Conservation (phyloP, 345 rosid species). For the Bretschneidera sinensis region DNA sequence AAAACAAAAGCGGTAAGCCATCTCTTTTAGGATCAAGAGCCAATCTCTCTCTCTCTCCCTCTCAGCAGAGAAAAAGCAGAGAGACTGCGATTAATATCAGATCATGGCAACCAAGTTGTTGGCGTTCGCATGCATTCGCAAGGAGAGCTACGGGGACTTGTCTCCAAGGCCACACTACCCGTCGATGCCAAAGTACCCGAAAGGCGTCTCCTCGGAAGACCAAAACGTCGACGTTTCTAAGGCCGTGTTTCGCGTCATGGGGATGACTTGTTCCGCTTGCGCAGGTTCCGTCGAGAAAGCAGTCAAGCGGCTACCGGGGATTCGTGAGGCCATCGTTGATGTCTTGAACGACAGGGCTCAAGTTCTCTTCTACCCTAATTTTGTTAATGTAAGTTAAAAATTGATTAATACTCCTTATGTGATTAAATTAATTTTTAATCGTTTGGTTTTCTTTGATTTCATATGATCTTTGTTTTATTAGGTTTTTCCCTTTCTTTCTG, state of each 20-base stretch:
- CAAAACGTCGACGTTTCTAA: conserved; percentile 29
- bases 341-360: conserved; percentile 63
- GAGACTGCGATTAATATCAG: too few species aligned
- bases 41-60: too few species aligned
- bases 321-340: conserved; percentile 69
- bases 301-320: conserved; percentile 80
- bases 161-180: conserved; percentile 59
- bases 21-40: too few species aligned
- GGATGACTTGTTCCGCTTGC: conserved; percentile 91
- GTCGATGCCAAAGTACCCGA: conserved; percentile 62
- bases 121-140: conserved; percentile 57
- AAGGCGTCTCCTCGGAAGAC: conserved; percentile 33
- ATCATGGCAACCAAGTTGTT: conserved; percentile 81
- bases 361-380: conserved; percentile 57
- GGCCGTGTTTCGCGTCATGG: conserved; percentile 61
- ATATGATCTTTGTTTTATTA: too few species aligned
- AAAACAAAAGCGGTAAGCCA: too few species aligned
- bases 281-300: conserved; percentile 95
- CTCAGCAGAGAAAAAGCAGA: too few species aligned
- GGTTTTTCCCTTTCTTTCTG: too few species aligned
- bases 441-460: background rate
- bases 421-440: background rate
- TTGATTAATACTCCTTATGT: background rate
- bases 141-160: conserved; percentile 36
- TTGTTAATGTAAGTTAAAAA: conserved; percentile 67